These are phyloP conservation scores for Suillus subluteus DNA, from an alignment of 768 basidiomycete species.

Conservation along the genomic window DNA sequence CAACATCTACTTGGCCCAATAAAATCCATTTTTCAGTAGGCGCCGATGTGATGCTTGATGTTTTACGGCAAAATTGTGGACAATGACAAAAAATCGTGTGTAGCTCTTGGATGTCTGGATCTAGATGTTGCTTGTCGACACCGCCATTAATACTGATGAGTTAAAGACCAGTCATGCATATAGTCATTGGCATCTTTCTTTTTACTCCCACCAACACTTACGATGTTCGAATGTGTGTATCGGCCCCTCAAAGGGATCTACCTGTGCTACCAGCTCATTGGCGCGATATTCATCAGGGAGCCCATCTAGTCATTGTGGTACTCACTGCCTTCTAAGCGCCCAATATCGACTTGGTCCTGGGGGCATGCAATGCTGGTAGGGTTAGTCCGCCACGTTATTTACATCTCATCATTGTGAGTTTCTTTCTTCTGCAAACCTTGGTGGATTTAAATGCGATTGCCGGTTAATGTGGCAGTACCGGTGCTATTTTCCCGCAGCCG, in stretches of 20 bases:
- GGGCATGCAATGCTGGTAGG: constrained; percentile 42
- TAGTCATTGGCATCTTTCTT: neutral
- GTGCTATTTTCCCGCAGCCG: constrained; percentile 25
- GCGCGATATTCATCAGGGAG: constrained; percentile 45
- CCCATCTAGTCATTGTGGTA: constrained; percentile 52
- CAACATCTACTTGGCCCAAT: neutral
- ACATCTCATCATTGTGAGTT: constrained; percentile 25
- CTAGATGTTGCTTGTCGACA: neutral
- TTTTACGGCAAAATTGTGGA: neutral
- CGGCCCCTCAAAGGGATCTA: constrained; percentile 58
- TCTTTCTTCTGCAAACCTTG: neutral
- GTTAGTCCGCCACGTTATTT: constrained; percentile 35
- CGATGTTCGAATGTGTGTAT: constrained; percentile 17
- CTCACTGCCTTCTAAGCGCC: constrained; percentile 40
- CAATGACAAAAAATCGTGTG: neutral
- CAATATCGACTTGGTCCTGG: constrained; percentile 49
- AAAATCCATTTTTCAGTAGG: neutral
- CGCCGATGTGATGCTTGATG: neutral
- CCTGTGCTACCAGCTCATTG: constrained; percentile 44
- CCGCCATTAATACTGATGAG: neutral
- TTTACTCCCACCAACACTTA: neutral
- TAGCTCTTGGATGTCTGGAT: neutral
- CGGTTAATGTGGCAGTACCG: constrained; percentile 14
- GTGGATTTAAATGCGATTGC: neutral
- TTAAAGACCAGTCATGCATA: neutral